Base-by-base conservation (phyloP, 352 stramenopile species). In the Blastocystis sp. region DNA sequence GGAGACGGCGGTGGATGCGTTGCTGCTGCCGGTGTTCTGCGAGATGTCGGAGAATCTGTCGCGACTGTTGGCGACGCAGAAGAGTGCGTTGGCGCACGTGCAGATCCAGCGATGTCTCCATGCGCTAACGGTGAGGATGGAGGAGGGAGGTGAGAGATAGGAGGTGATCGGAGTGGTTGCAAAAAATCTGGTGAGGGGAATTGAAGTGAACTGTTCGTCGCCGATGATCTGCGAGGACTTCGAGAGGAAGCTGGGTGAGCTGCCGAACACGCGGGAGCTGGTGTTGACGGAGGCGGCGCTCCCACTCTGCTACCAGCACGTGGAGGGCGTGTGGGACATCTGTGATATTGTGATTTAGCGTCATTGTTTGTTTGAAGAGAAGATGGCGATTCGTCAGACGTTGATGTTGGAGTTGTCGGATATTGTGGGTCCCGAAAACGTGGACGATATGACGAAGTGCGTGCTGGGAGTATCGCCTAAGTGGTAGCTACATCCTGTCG, bases 341-440 rank as follows among this genome's bases (percentile, higher is more conserved):
- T 78, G 67, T 78, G 67, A 78, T 38, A 38, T 56, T 78, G 67
- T 78, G 24, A 78, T 78, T 61, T 78, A 49, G 42, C 46, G 21
- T 75, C 29, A 51, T 75, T 75, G 63, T 75, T 75, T 34, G 8
- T 34, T 54, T 54, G 24, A 56, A 8, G 32, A 14, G 2, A n/a
- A 29, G 8, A 78, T 78, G 67, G 67, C 67, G 16, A 56, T 78
- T 59, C 67, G 67, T 78, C 67, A 78, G 24, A 61, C 36, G 40
- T 42, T 78, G 42, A 57, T 78, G 40, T 46, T 78, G 7, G 67
- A 78, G n/a, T 32, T 78, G 7, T 78, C 67, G 42, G 67, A 78
- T 32, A 78, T 78, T 61, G 67, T 78, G 4, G 67, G 67, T 78
- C 67, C 67, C 3, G 67, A 78, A 46, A 78, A 78, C 21, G 67